phyloP scores from a whole-genome alignment of 2,329 filamentous ascomycete genomes.

The Lasiodiplodia sp. region DNA sequence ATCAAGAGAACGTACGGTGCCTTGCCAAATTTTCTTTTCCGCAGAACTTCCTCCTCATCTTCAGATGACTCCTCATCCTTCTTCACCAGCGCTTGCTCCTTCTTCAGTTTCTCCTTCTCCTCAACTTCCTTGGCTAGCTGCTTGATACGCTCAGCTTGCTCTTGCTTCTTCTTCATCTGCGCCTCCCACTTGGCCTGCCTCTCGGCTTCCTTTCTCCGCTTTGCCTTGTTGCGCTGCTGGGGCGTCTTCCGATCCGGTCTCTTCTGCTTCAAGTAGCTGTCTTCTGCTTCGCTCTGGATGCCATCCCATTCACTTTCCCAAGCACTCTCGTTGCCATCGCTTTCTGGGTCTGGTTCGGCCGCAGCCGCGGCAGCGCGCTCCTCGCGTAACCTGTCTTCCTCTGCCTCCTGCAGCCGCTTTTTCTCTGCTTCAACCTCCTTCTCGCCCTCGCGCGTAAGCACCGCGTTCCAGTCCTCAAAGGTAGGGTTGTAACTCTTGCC shows the following conservation, averaged over 20 bases:
- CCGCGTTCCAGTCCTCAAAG: slow-evolving; percentile 83
- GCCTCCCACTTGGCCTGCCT: slow-evolving; percentile 76
- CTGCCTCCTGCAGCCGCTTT: slow-evolving; percentile 71
- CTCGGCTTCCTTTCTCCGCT: slow-evolving; percentile 88
- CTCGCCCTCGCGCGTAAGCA: slow-evolving; percentile 76
- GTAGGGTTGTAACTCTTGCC: slow-evolving; percentile 93
- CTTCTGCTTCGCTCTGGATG: slow-evolving; percentile 52
- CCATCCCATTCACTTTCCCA: slow-evolving; percentile 86
- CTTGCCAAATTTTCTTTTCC: slow-evolving; percentile 75
- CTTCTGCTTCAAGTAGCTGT: slow-evolving; percentile 71
- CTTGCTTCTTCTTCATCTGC: slow-evolving; percentile 74
- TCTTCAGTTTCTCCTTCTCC: slow-evolving; percentile 61
- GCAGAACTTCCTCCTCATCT: slow-evolving; percentile 57
- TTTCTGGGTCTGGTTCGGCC: slow-evolving; percentile 75
- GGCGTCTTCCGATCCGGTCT: slow-evolving; percentile 84
- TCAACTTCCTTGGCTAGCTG: slow-evolving; percentile 70
- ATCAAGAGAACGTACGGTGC: slow-evolving; percentile 54
- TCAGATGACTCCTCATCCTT: slow-evolving; percentile 43
- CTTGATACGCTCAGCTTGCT: slow-evolving; percentile 75
- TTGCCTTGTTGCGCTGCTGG: slow-evolving; percentile 84
- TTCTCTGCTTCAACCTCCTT: slow-evolving; percentile 82
- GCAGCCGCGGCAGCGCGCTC: slow-evolving; percentile 77
- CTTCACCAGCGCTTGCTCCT: slow-evolving; percentile 37
- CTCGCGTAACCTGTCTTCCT: slow-evolving; percentile 70
- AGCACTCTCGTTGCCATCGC: slow-evolving; percentile 87